A percentile compares a stretch with the other conserved stretches of the same genome.
Conservation (phyloP, 805 yeast genomes). For the Jamesozyma gamospora region DNA sequence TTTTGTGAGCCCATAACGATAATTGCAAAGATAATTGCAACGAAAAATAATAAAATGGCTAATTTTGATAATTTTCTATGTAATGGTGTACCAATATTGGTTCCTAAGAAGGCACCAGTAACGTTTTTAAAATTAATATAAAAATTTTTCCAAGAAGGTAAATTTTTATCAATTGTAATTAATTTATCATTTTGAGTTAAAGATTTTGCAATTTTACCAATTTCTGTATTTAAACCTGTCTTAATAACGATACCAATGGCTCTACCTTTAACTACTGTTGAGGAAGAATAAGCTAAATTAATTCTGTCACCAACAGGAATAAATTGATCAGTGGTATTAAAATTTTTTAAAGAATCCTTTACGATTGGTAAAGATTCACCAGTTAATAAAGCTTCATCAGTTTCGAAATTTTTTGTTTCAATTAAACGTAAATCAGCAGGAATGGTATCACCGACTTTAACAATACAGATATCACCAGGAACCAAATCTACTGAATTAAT, state of each 20-base stretch:
- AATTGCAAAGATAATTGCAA: conserved; percentile 80
- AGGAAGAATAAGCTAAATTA: conserved; percentile 88
- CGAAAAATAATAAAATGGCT: conserved; percentile 58
- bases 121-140: conserved; percentile 40
- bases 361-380: conserved; percentile 87
- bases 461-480: conserved; percentile 89
- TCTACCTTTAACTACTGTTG: conserved; percentile 89
- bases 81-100: conserved; percentile 71
- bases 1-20: conserved; percentile 80
- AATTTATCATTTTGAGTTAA: conserved; percentile 30
- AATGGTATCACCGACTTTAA: conserved; percentile 86
- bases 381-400: conserved; percentile 89
- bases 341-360: conserved; percentile 43
- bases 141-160: conserved; percentile 32
- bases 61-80: conserved; percentile 66
- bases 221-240: conserved; percentile 84
- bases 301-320: conserved; percentile 58
- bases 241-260: conserved; percentile 88
- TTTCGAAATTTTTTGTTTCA: conserved; percentile 64
- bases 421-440: conserved; percentile 89
- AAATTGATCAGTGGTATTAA: conserved; percentile 18
- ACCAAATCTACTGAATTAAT: conserved; percentile 78
- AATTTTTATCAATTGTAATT: conserved; percentile 31
- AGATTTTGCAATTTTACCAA: conserved; percentile 91
- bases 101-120: conserved; percentile 63